A percentile compares a stretch with the other conserved stretches of the same genome.
Evolutionary conservation across 257 asterid species (phyloP).

Genomic region (Salvia miltiorrhiza): DNA sequence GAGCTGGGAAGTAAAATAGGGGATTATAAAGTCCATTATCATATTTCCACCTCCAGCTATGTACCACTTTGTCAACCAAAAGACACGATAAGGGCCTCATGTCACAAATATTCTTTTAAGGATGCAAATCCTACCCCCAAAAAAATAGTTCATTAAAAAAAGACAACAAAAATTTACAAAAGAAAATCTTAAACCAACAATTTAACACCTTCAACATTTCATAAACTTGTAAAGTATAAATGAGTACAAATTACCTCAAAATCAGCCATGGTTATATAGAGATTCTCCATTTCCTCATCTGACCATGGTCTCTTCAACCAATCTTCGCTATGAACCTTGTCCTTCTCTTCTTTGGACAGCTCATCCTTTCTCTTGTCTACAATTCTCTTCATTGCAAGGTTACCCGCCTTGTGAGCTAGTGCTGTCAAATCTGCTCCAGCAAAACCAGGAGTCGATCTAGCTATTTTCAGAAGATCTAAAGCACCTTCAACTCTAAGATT

Average conservation of each 20-base stretch:
- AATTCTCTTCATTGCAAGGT: conserved; percentile 82
- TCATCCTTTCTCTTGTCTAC: conserved; percentile 44
- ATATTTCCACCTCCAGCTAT: no score
- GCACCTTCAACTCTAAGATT: conserved; percentile 77
- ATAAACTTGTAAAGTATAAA: not conserved
- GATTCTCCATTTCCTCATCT: conserved; percentile 55
- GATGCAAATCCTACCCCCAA: no score
- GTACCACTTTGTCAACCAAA: no score
- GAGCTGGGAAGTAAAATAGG: no score
- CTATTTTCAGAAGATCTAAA: conserved; percentile 72
- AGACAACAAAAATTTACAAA: no score
- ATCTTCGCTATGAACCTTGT: conserved; percentile 38
- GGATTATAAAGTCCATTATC: no score
- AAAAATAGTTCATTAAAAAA: no score
- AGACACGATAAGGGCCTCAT: no score
- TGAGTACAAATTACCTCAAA: conserved; percentile 58
- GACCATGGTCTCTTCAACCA: conserved; percentile 76
- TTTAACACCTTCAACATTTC: not conserved
- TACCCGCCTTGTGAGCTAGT: conserved; percentile 72
- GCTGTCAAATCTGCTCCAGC: conserved; percentile 93
- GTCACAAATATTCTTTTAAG: no score
- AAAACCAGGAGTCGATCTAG: conserved; percentile 80
- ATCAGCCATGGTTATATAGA: conserved; percentile 69
- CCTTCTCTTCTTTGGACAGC: conserved; percentile 25
- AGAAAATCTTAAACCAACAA: no score